Evolutionary conservation across 2,329 filamentous ascomycete genomes (phyloP), one percentile per base, ranked within the genome.

Genomic region (Penicillium sp.): DNA sequence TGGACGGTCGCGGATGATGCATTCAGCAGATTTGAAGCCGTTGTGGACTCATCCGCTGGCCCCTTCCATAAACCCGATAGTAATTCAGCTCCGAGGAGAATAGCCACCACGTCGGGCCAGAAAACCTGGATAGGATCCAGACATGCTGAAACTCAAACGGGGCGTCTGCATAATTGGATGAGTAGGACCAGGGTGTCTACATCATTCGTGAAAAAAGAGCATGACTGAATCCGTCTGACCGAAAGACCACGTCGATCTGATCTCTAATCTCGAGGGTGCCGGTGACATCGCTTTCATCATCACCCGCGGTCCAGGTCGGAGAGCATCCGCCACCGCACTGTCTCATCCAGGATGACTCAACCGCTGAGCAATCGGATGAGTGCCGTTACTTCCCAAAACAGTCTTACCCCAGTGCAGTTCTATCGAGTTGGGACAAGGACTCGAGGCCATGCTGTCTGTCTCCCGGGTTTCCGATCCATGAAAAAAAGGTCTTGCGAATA

Each of bases 1-100:
- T 37, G 35, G 39, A 35, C 36, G 30, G 32, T 37, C 29, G 20
- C 32, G 26, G 26, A 9, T 22, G 16, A 32, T 32, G 27, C 31
- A 15, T 30, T 27, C 27, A 32, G 17, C 29, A 14, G 35, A 42
- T 17, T 22, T 18, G 23, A 23, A 17, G 20, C n/a, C n/a, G 9
- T 22, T 9, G 5, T 22, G 18, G 18, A 22, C 18, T 22, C 5
- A 9, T 22, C 18, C 5, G 18, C 18, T 9, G 9, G 5, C 9
- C 18, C 18, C 18, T 9, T 22, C 18, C 18, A 22, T 9, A 4
- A 6, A 27, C 25, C 25, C 25, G 11, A 13, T 5, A 27, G 22
- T 23, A 23, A 13, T 27, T 27, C 12, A n/a, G 25, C n/a, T 11
- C n/a, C 25, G 11, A 27, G n/a, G 12, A 6, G 6, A 5, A 27